phyloP scores from a whole-genome alignment of 441 rosid genomes.

The Jatropha multifida region DNA sequence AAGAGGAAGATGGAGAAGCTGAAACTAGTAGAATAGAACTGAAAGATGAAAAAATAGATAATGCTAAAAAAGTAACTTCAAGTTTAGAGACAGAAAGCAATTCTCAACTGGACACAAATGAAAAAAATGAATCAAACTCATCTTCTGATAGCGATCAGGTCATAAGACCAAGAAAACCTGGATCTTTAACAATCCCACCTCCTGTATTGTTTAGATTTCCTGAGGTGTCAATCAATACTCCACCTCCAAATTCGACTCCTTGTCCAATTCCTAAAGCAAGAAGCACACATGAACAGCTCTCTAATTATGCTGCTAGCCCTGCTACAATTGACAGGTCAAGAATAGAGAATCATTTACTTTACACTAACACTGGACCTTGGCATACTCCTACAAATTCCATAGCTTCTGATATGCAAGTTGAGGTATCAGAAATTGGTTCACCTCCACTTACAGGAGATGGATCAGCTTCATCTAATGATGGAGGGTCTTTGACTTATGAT shows the following conservation, averaged over 20 bases:
- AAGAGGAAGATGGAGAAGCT: conserved; percentile 24
- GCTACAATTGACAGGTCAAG: conserved; percentile 40
- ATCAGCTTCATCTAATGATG: conserved; percentile 50
- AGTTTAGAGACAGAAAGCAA: conserved; percentile 24
- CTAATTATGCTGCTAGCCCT: conserved; percentile 37
- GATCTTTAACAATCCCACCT: conserved; percentile 25
- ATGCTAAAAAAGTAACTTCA: conserved; percentile 26
- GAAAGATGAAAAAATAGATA: conserved; percentile 20
- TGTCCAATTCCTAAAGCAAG: conserved; percentile 40
- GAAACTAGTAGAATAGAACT: background rate
- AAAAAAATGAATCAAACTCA: conserved; percentile 31
- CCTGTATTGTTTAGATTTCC: conserved; percentile 35
- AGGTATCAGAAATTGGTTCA: conserved; percentile 80
- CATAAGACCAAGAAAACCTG: conserved; percentile 22
- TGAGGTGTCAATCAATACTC: conserved; percentile 22
- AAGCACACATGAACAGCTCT: conserved; percentile 20
- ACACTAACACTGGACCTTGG: conserved; percentile 29
- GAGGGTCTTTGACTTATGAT: conserved; percentile 45
- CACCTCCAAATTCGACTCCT: conserved; percentile 26
- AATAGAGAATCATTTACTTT: conserved; percentile 41
- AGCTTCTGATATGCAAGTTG: conserved; percentile 94
- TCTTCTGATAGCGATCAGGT: conserved; percentile 33
- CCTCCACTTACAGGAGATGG: conserved; percentile 63
- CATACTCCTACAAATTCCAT: conserved; percentile 61
- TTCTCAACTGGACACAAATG: conserved; percentile 32